Percentiles rank a stretch among this genome's conserved stretches.
Conservation (phyloP, 2,329 filamentous ascomycete genomes). For the Trichoderma sp. region DNA sequence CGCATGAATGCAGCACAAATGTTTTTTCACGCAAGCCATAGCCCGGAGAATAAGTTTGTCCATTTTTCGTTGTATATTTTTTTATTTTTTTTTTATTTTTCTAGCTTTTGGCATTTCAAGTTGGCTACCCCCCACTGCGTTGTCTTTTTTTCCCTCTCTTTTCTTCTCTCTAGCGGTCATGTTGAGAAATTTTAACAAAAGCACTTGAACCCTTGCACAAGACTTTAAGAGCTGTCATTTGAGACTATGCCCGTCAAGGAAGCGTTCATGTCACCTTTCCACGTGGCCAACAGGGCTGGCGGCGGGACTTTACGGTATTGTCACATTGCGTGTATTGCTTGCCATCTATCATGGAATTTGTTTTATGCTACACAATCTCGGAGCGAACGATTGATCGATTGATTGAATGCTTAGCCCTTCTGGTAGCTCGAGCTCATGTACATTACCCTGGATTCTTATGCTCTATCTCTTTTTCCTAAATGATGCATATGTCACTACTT, state of each 20-base stretch:
- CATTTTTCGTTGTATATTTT: not conserved
- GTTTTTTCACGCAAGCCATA: constrained; percentile 28
- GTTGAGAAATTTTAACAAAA: not conserved
- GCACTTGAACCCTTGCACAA: not conserved
- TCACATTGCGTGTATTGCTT: not conserved
- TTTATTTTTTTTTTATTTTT: too few species aligned
- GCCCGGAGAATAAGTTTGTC: not conserved
- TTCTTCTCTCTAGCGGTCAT: not conserved
- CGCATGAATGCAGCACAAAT: constrained; percentile 26
- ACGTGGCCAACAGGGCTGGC: not conserved
- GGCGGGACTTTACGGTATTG: not conserved
- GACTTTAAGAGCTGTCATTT: not conserved
- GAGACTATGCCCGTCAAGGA: not conserved
- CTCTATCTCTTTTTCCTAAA: not conserved
- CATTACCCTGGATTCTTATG: not conserved
- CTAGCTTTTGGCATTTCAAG: not conserved
- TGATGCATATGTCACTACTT: not conserved
- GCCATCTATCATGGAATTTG: not conserved
- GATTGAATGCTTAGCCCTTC: not conserved
- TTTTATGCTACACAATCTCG: not conserved
- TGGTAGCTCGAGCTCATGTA: not conserved
- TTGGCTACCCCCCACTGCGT: too few species aligned
- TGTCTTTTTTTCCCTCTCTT: not conserved
- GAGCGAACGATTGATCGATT: not conserved
- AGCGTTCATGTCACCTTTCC: not conserved